Percentiles rank a stretch among this genome's conserved stretches.
phyloP scores from a whole-genome alignment of 192 early-diverging fungal genomes.

The Gryganskiella cystojenkinii region DNA sequence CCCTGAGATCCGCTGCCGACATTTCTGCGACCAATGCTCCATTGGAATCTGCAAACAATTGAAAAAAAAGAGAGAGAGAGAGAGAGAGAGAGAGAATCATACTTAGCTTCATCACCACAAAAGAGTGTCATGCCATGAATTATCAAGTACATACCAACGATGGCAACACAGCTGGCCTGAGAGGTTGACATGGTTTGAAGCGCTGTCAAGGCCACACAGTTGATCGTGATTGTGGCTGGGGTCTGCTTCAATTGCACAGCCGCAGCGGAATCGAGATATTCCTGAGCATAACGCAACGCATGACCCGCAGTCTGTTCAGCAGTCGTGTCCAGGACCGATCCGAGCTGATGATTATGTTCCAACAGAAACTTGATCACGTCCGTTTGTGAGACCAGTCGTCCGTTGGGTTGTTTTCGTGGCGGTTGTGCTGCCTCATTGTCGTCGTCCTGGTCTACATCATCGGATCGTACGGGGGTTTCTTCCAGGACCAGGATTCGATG shows the following conservation, averaged over 20 bases:
- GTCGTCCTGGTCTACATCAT: slow-evolving; percentile 24
- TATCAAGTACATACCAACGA: slow-evolving; percentile 49
- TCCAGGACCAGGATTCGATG: slow-evolving; percentile 65
- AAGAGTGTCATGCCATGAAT: neutral
- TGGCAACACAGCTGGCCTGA: slow-evolving; percentile 66
- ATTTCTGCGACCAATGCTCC: slow-evolving; percentile 73
- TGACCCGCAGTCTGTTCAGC: slow-evolving; percentile 34
- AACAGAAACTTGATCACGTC: slow-evolving; percentile 63
- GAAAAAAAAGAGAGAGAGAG: neutral
- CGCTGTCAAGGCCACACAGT: slow-evolving; percentile 55
- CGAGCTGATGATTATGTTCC: slow-evolving; percentile 62
- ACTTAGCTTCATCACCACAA: neutral
- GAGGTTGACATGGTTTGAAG: slow-evolving; percentile 57
- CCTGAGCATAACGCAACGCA: slow-evolving; percentile 26
- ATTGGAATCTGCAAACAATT: slow-evolving; percentile 56
- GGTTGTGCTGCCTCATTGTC: slow-evolving; percentile 11
- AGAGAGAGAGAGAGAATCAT: neutral
- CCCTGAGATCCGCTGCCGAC: slow-evolving; percentile 79
- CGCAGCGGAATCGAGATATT: slow-evolving; percentile 8
- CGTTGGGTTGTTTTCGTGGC: slow-evolving; percentile 36
- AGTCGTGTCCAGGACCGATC: slow-evolving; percentile 55
- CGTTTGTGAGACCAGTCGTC: slow-evolving; percentile 61
- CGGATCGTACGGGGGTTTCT: slow-evolving; percentile 5
- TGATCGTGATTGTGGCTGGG: slow-evolving; percentile 53
- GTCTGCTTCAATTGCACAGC: slow-evolving; percentile 15